Conservation (phyloP, 495 filamentous ascomycete species). For the Daldinia bambusicola region DNA sequence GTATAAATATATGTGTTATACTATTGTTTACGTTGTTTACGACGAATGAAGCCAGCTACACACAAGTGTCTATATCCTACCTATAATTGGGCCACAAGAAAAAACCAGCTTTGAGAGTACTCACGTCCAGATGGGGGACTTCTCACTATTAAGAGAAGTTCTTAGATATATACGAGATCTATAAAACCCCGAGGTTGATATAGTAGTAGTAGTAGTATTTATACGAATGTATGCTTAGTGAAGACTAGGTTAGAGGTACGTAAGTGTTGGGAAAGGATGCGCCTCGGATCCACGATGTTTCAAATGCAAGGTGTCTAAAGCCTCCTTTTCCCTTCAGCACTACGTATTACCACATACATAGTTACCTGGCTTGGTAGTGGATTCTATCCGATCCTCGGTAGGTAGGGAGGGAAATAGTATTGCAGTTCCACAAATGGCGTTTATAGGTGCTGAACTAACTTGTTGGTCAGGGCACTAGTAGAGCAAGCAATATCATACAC, state of each 20-base stretch:
- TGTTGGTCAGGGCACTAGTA: background rate
- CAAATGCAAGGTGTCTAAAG: background rate
- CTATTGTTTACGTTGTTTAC: background rate
- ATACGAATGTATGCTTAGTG: too few relatives aligned
- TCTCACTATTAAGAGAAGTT: background rate
- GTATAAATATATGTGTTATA: background rate
- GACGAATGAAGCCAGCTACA: background rate
- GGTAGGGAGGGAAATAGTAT: background rate
- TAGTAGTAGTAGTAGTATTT: conserved; percentile 14
- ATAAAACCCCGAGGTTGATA: conserved; percentile 15
- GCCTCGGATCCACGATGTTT: too few relatives aligned
- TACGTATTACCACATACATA: background rate
- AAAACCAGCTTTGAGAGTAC: background rate
- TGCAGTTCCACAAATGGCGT: conserved; percentile 1
- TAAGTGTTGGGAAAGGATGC: too few relatives aligned
- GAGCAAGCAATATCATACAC: background rate
- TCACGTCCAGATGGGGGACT: background rate
- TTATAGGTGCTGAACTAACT: conserved; percentile 1
- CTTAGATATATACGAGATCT: background rate
- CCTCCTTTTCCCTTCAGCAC: background rate
- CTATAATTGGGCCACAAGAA: background rate
- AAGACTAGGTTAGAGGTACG: too few relatives aligned
- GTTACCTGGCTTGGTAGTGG: background rate
- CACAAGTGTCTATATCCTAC: background rate
- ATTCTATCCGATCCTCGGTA: background rate